A percentile compares a stretch with the other conserved stretches of the same genome.
These are phyloP conservation scores for Discostella pseudostelligera DNA, from an alignment of 108 stramenopile genomes.

Conservation along the genomic window DNA sequence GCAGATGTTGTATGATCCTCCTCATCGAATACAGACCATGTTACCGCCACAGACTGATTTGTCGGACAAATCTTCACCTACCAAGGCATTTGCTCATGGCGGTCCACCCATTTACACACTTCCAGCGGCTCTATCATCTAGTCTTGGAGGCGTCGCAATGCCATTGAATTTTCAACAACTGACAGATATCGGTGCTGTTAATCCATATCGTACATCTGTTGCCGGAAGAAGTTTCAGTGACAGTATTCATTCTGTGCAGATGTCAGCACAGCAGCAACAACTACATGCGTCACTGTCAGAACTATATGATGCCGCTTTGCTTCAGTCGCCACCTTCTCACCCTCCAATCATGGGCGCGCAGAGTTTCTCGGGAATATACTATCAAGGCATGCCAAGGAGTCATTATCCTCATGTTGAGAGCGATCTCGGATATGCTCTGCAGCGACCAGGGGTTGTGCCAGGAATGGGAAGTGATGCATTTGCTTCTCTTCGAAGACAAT, in stretches of 20 bases:
- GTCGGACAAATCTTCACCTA: conserved; percentile 23
- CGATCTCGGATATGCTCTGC: conserved; percentile 74
- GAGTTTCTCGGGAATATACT: conserved; percentile 50
- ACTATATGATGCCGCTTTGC: conserved; percentile 9
- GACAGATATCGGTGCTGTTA: conserved; percentile 8
- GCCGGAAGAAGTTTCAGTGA: conserved; percentile 40
- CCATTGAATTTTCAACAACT: conserved; percentile 20
- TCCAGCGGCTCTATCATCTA: conserved; percentile 27
- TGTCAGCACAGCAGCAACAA: conserved; percentile 27
- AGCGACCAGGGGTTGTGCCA: conserved; percentile 81
- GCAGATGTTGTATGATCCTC: conserved; percentile 28
- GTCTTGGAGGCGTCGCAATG: conserved; percentile 25
- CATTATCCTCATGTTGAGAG: conserved; percentile 49
- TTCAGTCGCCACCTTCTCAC: conserved; percentile 21
- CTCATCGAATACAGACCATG: conserved; percentile 15
- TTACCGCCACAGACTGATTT: conserved; percentile 14
- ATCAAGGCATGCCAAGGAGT: conserved; percentile 39
- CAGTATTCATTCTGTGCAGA: conserved; percentile 34
- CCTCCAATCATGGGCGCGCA: conserved; percentile 50
- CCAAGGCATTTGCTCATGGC: conserved; percentile 1
- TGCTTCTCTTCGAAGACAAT: conserved; percentile 28
- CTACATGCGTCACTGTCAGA: conserved; percentile 21
- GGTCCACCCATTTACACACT: background rate
- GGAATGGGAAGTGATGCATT: conserved; percentile 24
- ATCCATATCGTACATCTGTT: background rate